phyloP scores from a whole-genome alignment of 495 filamentous ascomycete species.

The Amorphotheca resinae region DNA sequence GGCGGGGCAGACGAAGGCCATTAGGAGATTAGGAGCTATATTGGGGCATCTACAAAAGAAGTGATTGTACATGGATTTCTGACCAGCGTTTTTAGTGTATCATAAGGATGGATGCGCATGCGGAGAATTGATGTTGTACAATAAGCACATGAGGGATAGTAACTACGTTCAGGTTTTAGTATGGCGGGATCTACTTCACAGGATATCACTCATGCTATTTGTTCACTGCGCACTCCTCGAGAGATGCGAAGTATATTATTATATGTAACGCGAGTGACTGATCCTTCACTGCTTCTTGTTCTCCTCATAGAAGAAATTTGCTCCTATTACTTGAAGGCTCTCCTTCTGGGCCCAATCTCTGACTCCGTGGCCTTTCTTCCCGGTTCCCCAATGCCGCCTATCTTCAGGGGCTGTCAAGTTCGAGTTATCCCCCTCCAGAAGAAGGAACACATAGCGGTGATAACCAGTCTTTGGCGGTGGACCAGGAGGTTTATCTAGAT shows the following conservation, averaged over 20 bases:
- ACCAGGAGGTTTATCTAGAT: conserved; percentile 36
- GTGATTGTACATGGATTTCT: too few relatives aligned
- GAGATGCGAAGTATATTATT: too few relatives aligned
- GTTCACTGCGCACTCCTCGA: too few relatives aligned
- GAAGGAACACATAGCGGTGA: conserved; percentile 56
- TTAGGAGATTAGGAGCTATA: conserved; percentile 16
- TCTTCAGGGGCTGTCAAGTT: conserved; percentile 41
- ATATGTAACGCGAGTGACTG: not conserved
- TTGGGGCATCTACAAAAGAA: conserved; percentile 15
- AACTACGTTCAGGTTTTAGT: too few relatives aligned
- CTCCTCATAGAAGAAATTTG: conserved; percentile 54
- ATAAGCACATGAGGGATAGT: too few relatives aligned
- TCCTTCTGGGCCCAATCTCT: conserved; percentile 51
- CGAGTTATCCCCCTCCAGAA: conserved; percentile 33
- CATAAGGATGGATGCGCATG: too few relatives aligned
- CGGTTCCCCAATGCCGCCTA: conserved; percentile 52
- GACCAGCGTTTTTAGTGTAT: too few relatives aligned
- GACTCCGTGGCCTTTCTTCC: conserved; percentile 40
- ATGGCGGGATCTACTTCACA: too few relatives aligned
- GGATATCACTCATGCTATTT: too few relatives aligned
- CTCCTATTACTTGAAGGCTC: conserved; percentile 49
- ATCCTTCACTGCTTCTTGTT: conserved; percentile 40
- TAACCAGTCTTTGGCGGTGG: conserved; percentile 54
- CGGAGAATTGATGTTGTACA: too few relatives aligned
- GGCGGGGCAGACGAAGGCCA: conserved; percentile 20